Evolutionary conservation across 1,284 basidiomycete genomes (phyloP).

Genomic region (Sporisorium graminicola): DNA sequence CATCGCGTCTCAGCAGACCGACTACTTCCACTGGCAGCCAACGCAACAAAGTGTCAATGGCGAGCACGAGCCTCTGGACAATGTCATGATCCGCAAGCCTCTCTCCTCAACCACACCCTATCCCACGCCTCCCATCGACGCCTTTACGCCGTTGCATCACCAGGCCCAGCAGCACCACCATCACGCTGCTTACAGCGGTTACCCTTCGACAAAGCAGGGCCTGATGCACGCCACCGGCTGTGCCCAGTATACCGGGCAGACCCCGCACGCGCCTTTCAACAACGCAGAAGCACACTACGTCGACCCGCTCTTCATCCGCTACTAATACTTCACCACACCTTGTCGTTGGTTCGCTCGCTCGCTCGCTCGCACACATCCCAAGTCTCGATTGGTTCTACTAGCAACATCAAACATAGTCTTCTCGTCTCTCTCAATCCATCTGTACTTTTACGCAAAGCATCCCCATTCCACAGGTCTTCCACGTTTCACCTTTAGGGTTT

Average conservation of each 20-base stretch:
- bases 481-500: neutral
- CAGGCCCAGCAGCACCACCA: neutral
- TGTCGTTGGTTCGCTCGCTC: neutral
- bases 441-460: conserved; percentile 14
- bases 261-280: conserved; percentile 55
- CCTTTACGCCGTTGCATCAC: conserved; percentile 34
- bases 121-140: conserved; percentile 49
- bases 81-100: conserved; percentile 30
- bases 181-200: neutral
- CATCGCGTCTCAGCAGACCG: conserved; percentile 9
- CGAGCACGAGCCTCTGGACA: conserved; percentile 17
- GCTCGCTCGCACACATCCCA: neutral
- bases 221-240: conserved; percentile 9
- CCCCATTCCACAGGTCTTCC: no score
- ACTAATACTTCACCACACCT: no score
- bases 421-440: conserved; percentile 1
- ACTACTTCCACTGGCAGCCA: conserved; percentile 51
- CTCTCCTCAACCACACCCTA: conserved; percentile 41
- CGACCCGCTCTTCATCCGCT: conserved; percentile 52
- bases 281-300: conserved; percentile 49
- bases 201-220: conserved; percentile 21
- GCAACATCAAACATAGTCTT: neutral
- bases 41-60: conserved; percentile 3
- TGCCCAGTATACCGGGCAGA: conserved; percentile 15
- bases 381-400: neutral